Base-by-base conservation (phyloP, 169 alveolate species). In the Eimeria sp. region DNA sequence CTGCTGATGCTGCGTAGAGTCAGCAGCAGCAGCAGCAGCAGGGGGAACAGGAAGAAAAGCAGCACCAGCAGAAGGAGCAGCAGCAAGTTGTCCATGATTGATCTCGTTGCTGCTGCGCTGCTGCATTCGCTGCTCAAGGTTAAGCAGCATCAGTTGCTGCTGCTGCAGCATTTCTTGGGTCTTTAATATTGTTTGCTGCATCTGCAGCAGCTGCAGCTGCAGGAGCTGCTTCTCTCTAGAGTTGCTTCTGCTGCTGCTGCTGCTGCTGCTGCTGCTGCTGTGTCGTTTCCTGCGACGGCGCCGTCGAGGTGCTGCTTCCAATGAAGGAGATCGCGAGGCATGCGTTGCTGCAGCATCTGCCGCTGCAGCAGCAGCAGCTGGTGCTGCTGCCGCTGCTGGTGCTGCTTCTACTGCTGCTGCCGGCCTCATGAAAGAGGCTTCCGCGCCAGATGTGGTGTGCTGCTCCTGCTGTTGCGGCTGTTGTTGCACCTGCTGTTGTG, bases 11-110 rank as follows among this genome's bases (percentile, higher is more conserved):
- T 54, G 61, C 16, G 61, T 54, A 54, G 20, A 54, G 2, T 0
- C 78, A 67, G 78, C 78, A 67, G 78, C 13, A n/a, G 78, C 40
- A n/a, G 30, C 20, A n/a, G 78, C 78, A 67, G 78, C 78, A 25
- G 61, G 1, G 61, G 61, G 6, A 54, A 14, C 61, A 54, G 61
- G 20, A 34, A 34, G 40, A 34, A 34, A 34, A 54, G 61, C 61
- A 54, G 61, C 16, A 0, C 20, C 61, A 11, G 61, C 61, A 11
- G 61, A 1, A 7, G 61, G 20, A 11, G 61, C 61, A 11, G 61
- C 61, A 11, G 6, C 61, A 54, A 14, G 61, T 54, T 54, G 61
- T 54, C 16, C 61, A 54, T 14, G 61, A 14, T 14, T 11, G 4
- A 34, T 34, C 40, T 54, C 61, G 61, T 54, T 54, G 61, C 61